A percentile compares a stretch with the other conserved stretches of the same genome.
Evolutionary conservation across 2,329 filamentous ascomycete genomes (phyloP).

Genomic region (Hymenoscyphus albidus): DNA sequence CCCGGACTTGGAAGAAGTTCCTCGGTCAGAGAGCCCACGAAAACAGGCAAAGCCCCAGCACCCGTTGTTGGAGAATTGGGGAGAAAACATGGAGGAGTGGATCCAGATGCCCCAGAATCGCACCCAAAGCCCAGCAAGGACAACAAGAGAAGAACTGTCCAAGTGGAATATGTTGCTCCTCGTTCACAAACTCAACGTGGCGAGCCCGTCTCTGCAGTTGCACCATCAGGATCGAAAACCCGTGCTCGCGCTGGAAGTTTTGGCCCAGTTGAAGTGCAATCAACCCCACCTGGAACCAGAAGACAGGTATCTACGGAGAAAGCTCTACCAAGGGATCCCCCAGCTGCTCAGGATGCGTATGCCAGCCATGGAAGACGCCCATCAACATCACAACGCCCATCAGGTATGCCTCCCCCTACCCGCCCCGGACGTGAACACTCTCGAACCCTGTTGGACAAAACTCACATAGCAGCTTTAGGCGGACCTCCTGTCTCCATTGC

Average conservation of each 20-base stretch:
- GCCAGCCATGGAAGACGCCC: slow-evolving; percentile 38
- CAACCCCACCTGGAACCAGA: slow-evolving; percentile 29
- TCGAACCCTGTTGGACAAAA: slow-evolving; percentile 52
- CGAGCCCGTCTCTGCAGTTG: slow-evolving; percentile 32
- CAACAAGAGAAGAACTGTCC: slow-evolving; percentile 88
- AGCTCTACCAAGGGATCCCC: slow-evolving; percentile 56
- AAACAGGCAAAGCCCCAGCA: slow-evolving; percentile 53
- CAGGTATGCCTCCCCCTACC: slow-evolving; percentile 43
- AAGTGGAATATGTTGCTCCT: slow-evolving; percentile 95
- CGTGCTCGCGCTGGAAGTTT: slow-evolving; percentile 52
- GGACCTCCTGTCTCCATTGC: slow-evolving; percentile 41
- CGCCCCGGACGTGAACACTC: slow-evolving; percentile 48
- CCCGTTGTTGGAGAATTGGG: slow-evolving; percentile 58
- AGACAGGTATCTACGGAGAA: slow-evolving; percentile 49
- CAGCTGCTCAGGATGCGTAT: slow-evolving; percentile 46
- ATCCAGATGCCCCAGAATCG: slow-evolving; percentile 58
- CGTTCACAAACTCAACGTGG: slow-evolving; percentile 77
- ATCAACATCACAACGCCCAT: slow-evolving; percentile 32
- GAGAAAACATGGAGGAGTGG: slow-evolving; percentile 71
- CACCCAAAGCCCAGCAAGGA: slow-evolving; percentile 69
- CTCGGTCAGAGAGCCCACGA: slow-evolving; percentile 84
- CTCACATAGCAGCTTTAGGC: slow-evolving; percentile 49
- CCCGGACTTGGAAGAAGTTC: slow-evolving; percentile 75
- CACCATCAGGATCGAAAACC: slow-evolving; percentile 39
- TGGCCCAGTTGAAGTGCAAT: slow-evolving; percentile 45